These are phyloP conservation scores for Pyrrhoderma lamaoense DNA, from an alignment of 1,284 basidiomycete species.

Conservation along the genomic window DNA sequence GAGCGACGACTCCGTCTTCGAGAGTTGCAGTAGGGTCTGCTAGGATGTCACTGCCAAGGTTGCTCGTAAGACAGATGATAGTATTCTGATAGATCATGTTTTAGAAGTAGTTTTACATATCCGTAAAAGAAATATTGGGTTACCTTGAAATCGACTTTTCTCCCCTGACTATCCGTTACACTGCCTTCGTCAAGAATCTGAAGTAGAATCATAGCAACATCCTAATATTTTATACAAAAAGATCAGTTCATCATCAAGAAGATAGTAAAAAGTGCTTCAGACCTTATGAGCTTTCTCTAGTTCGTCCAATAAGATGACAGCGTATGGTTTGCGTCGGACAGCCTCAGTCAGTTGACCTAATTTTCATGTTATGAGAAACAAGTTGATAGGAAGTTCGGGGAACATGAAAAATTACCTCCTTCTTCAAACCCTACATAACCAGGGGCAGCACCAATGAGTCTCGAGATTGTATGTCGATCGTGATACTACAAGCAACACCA, in stretches of 20 bases:
- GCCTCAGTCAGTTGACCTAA: conserved; percentile 80
- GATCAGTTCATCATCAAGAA: not conserved
- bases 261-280: conserved; percentile 7
- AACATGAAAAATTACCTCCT: conserved; percentile 62
- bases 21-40: conserved; percentile 62
- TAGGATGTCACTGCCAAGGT: conserved; percentile 65
- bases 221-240: conserved; percentile 32
- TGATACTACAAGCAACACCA: conserved; percentile 74
- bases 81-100: too few relatives aligned
- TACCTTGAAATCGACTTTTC: conserved; percentile 75
- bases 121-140: too few relatives aligned
- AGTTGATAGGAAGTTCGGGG: not conserved
- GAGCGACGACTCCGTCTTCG: conserved; percentile 59
- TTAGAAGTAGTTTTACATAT: too few relatives aligned
- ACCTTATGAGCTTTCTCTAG: conserved; percentile 88
- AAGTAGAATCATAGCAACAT: conserved; percentile 85
- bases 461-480: conserved; percentile 84
- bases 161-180: conserved; percentile 79
- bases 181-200: conserved; percentile 91
- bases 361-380: conserved; percentile 1
- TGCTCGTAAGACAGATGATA: conserved; percentile 67
- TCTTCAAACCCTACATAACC: conserved; percentile 95
- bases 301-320: conserved; percentile 78
- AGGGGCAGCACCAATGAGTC: conserved; percentile 85
- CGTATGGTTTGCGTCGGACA: conserved; percentile 76